Percentiles rank a stretch among this genome's conserved stretches.
These are phyloP conservation scores for Daedaleopsis nitida DNA, from an alignment of 768 basidiomycete species.

Conservation along the genomic window DNA sequence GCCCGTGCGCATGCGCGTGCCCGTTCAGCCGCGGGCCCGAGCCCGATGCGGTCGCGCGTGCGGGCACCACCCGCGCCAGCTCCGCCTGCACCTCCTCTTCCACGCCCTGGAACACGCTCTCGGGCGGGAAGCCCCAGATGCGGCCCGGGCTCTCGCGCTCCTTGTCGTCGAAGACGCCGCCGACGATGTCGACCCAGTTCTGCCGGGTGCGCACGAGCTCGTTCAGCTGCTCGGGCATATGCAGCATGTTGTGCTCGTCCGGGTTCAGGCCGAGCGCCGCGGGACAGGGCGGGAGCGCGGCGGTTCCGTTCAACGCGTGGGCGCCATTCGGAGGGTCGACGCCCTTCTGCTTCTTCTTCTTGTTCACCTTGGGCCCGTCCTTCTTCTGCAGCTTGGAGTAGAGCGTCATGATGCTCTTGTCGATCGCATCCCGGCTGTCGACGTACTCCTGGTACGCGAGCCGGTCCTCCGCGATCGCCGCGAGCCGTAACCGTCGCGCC, in stretches of 20 bases:
- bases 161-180: conserved; percentile 74
- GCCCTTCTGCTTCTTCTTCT: conserved; percentile 72
- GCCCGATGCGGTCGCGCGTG: conserved; percentile 11
- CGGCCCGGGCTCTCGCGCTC: conserved; percentile 63
- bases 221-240: conserved; percentile 67
- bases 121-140: conserved; percentile 76
- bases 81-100: conserved; percentile 60
- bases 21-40: background rate
- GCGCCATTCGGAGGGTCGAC: conserved; percentile 33
- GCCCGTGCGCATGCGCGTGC: background rate
- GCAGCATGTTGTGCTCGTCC: conserved; percentile 64
- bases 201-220: conserved; percentile 75
- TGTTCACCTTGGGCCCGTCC: conserved; percentile 65
- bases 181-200: conserved; percentile 79
- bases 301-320: conserved; percentile 24
- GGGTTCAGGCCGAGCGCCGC: conserved; percentile 70
- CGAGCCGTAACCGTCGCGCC: conserved; percentile 72
- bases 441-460: conserved; percentile 92
- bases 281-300: conserved; percentile 60
- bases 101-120: conserved; percentile 75
- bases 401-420: conserved; percentile 75
- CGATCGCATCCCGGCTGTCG: conserved; percentile 80
- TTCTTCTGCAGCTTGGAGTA: conserved; percentile 86
- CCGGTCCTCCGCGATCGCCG: conserved; percentile 77
- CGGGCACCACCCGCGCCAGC: conserved; percentile 25